phyloP scores from a whole-genome alignment of 2,329 filamentous ascomycete species.

The Fusarium sp. region DNA sequence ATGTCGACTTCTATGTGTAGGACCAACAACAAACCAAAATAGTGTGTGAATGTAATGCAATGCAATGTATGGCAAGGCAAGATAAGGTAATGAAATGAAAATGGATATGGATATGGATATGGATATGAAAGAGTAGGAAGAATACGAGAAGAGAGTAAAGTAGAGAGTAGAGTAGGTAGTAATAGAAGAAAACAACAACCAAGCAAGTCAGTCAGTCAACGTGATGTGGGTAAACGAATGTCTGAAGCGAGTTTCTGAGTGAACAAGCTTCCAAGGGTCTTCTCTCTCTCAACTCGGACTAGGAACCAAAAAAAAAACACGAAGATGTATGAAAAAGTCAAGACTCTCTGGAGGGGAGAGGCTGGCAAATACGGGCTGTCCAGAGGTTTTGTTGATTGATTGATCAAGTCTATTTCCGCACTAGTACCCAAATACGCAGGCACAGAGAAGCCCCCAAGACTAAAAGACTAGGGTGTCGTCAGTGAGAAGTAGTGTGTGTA shows the following conservation, averaged over 20 bases:
- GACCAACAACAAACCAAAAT: background rate
- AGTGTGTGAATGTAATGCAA: background rate
- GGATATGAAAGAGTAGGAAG: background rate
- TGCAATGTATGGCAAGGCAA: background rate
- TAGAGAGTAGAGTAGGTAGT: background rate
- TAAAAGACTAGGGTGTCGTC: background rate
- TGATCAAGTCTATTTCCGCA: conserved; percentile 18
- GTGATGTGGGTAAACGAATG: conserved; percentile 23
- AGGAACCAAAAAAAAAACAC: conserved; percentile 18
- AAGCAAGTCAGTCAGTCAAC: background rate
- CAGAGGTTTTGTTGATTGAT: conserved; percentile 31
- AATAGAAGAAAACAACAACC: background rate
- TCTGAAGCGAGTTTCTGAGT: conserved; percentile 20
- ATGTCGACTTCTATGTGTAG: background rate
- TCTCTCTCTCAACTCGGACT: background rate
- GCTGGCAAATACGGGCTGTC: conserved; percentile 18
- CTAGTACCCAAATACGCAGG: conserved; percentile 12
- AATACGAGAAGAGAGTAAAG: background rate
- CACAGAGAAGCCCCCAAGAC: background rate
- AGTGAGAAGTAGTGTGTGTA: conserved; percentile 1
- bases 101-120: background rate
- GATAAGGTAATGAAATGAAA: background rate
- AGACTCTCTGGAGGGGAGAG: conserved; percentile 21
- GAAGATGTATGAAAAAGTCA: conserved; percentile 7
- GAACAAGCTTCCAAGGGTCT: conserved; percentile 22